Evolutionary conservation across 2,329 filamentous ascomycete species (phyloP), one percentile per base, ranked within the genome.

Genomic region (Aspergillus sp.): DNA sequence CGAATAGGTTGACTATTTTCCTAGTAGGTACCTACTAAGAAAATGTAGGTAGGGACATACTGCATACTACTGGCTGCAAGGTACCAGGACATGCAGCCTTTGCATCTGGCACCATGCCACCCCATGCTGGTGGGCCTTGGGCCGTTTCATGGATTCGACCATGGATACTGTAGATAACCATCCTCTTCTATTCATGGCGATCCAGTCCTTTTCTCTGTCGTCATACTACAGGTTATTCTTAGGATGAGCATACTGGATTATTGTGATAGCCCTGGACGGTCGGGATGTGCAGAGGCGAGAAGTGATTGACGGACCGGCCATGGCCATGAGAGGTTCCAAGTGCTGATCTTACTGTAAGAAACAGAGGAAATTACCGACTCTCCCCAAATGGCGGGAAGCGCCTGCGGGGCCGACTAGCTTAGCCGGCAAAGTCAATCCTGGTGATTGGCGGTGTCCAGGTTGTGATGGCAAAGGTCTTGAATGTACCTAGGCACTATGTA

Each of bases 381-480:
- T 46, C 53, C 56, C 58, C 56, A 60, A 60, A 55, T 58, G 58
- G 57, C 58, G 59, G 59, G 59, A 62, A 55, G 53, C 53, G 44
- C 40, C 56, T 52, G 59, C 55, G 59, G 59, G 58, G 55, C 59
- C 56, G 58, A 53, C 55, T 58, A 59, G 57, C 38, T 52, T 55
- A 61, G 54, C 53, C 59, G 55, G 56, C 54, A 51, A 42, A 60
- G 59, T 57, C 59, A 61, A 61, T 58, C 54, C 47, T 48, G 56
- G 50, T 52, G 53, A 41, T 57, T 53, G 49, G 52, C 43, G 47
- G 34, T 17, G 7, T 38, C 10, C 40, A 2, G 3, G 40, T 20
- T 42, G 11, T 42, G 7, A 10, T 17, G 9, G n/a, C 36, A 32
- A 6, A 13, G 7, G 29, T 6, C 29, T 13, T 23, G 29, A 43